Conservation (phyloP, 2,329 filamentous ascomycete species). For the Hypoxylon rubiginosum region DNA sequence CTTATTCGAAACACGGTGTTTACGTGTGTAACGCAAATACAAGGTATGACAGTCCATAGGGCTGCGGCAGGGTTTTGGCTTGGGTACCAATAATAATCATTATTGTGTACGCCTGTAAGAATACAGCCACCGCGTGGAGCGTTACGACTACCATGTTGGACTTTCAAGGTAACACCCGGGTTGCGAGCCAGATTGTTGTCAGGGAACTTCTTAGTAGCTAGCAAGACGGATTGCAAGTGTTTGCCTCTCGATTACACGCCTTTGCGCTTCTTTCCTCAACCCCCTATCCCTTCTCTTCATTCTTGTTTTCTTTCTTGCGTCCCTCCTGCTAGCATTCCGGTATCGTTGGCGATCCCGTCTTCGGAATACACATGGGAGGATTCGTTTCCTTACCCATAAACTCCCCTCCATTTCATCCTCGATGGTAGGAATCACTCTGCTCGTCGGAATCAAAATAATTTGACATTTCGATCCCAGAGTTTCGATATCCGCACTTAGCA, state of each 20-base stretch:
- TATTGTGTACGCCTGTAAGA: neutral
- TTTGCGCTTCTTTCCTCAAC: neutral
- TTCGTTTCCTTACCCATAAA: neutral
- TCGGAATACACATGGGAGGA: neutral
- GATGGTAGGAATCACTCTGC: conserved; percentile 45
- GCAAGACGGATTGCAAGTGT: neutral
- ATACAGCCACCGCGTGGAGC: neutral
- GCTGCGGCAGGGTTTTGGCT: neutral
- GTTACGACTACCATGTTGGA: neutral
- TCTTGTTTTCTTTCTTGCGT: neutral
- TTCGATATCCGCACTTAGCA: conserved; percentile 53
- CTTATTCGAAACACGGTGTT: neutral
- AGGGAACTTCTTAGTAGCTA: neutral
- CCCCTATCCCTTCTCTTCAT: neutral
- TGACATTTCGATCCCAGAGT: conserved; percentile 52
- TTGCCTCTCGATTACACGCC: neutral
- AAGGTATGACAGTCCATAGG: neutral
- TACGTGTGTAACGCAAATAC: neutral
- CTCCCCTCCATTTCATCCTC: conserved; percentile 36
- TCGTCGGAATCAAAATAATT: conserved; percentile 49
- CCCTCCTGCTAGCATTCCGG: neutral
- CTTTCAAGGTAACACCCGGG: neutral
- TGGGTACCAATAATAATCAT: neutral
- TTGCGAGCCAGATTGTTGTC: neutral
- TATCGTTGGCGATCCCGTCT: neutral